A percentile compares a stretch with the other conserved stretches of the same genome.
Conservation (phyloP, 176 grass and related monocot species). For the Bolboschoenus planiculmis region DNA sequence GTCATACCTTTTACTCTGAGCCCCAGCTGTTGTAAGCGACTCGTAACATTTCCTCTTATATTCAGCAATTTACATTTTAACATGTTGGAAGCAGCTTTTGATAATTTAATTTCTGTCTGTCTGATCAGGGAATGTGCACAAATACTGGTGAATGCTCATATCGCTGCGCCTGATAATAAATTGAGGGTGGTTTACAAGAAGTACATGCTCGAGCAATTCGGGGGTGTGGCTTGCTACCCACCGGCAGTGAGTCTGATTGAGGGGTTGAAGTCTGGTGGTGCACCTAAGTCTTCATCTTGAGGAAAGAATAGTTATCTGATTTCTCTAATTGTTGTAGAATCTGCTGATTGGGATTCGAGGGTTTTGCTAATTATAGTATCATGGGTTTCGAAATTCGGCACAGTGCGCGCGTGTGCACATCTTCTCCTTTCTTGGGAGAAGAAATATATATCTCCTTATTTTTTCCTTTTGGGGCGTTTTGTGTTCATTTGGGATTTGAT, state of each 20-base stretch:
- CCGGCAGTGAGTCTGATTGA: slow-evolving; percentile 29
- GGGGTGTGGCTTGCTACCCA: slow-evolving; percentile 52
- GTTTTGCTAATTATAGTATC: slow-evolving; percentile 33
- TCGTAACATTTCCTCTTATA: background rate
- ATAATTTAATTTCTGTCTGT: background rate
- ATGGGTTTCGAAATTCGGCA: slow-evolving; percentile 25
- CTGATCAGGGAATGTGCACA: slow-evolving; percentile 43
- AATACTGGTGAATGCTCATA: slow-evolving; percentile 51
- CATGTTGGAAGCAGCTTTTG: background rate
- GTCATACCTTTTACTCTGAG: slow-evolving; percentile 66
- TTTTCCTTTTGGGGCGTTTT: background rate
- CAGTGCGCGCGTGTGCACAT: slow-evolving; percentile 2
- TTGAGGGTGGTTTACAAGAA: slow-evolving; percentile 76
- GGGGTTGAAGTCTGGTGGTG: slow-evolving; percentile 27
- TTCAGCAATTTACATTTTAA: background rate
- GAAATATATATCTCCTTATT: background rate
- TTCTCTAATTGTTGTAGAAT: slow-evolving; percentile 18
- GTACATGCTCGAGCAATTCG: slow-evolving; percentile 52
- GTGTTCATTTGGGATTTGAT: slow-evolving; percentile 1
- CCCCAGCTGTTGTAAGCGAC: slow-evolving; percentile 53
- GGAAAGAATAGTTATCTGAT: slow-evolving; percentile 37
- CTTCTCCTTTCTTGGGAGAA: slow-evolving; percentile 14
- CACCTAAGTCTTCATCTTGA: slow-evolving; percentile 8
- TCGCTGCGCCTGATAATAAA: slow-evolving; percentile 44
- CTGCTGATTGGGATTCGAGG: background rate